Evolutionary conservation across 345 rosid genomes (phyloP), one percentile per base, ranked within the genome.

Genomic region (Citrus australasica): DNA sequence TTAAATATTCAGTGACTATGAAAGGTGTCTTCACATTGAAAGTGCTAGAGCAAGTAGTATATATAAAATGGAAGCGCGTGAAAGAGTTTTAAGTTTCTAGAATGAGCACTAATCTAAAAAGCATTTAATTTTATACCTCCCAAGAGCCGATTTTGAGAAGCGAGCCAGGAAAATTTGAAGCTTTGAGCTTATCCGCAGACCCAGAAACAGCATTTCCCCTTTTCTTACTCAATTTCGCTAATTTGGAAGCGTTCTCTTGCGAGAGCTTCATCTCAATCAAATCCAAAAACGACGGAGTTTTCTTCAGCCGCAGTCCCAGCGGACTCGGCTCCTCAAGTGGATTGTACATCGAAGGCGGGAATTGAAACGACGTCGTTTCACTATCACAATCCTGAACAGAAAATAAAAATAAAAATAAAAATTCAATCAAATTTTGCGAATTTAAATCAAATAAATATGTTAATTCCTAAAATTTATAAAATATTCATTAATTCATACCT

Each of bases 251-350:
- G 33, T 77, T 76, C 63, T 79, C 85, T 78, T 90, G 86, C 56
- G 92, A 84, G 22, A 90, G 90, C 83, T 75, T 90, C 89, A 85
- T 89, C 71, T 89, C 92, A 25, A 90, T 88, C 82, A 90, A 88
- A 70, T 90, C 93, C 85, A 90, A 78, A 2, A 90, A 83, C 13
- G 94, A 90, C 46, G 92, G 90, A 51, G 85, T 90, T 84, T 92
- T 90, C 79, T 85, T 89, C 64, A 92, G 84, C 60, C 83, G 84
- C 83, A 92, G 78, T 28, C 97, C 97, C 67, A 92, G 78, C 6
- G 97, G 97, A 63, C 93, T 88, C 2, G 92, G 90, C 83, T 90
- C 97, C 1, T 84, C 87, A 19, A 90, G 86, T 27, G 89, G 91
- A 75, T 85, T 82, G 71, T 55, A 88, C 22, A 82, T 78, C 69